Conservation (phyloP, 2,329 filamentous ascomycete species). For the Colletotrichum cuscutae region DNA sequence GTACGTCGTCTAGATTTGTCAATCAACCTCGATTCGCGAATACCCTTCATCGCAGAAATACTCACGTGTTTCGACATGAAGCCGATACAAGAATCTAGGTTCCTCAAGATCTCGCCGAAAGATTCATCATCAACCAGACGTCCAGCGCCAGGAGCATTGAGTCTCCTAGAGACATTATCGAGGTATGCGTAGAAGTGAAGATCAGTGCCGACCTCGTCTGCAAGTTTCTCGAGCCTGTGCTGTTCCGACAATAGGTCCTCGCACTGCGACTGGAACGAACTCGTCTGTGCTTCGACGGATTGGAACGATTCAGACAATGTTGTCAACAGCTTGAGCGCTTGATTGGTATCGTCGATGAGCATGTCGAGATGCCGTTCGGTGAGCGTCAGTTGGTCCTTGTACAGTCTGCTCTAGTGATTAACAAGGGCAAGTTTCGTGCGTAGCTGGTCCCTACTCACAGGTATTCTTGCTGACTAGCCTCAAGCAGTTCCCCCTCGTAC, state of each 20-base stretch:
- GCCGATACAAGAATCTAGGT: conserved; percentile 88
- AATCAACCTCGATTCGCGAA: not conserved
- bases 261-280: conserved; percentile 92
- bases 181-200: conserved; percentile 95
- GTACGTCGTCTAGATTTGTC: conserved; percentile 72
- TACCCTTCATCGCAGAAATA: conserved; percentile 18
- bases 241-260: conserved; percentile 88
- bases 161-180: conserved; percentile 86
- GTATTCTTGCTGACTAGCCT: conserved; percentile 88
- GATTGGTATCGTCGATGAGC: conserved; percentile 80
- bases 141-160: conserved; percentile 92
- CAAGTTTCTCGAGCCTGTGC: conserved; percentile 79
- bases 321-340: conserved; percentile 79
- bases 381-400: conserved; percentile 82
- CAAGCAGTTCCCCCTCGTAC: conserved; percentile 75
- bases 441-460: conserved; percentile 62
- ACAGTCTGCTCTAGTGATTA: conserved; percentile 62
- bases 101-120: conserved; percentile 88
- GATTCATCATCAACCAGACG: conserved; percentile 85
- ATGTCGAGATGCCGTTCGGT: conserved; percentile 85
- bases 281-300: conserved; percentile 88
- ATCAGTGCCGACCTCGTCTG: conserved; percentile 87
- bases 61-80: conserved; percentile 91
- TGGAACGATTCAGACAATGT: conserved; percentile 87
- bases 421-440: not conserved